A percentile compares a stretch with the other conserved stretches of the same genome.
Evolutionary conservation across 331 rosid genomes (phyloP).

Genomic region (Rosa hybrid): DNA sequence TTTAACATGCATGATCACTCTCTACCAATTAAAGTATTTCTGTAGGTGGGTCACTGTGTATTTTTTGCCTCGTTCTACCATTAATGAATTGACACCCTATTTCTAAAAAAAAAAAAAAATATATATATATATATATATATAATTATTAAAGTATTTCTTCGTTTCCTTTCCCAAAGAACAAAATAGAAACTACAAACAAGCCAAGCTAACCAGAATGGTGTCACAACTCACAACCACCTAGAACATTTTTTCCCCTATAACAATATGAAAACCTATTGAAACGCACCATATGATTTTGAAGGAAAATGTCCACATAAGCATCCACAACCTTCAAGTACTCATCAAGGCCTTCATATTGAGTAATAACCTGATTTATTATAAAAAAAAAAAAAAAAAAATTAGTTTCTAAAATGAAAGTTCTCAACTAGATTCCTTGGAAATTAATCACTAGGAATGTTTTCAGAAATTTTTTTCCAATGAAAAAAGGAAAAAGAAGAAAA

Average conservation of each 20-base stretch:
- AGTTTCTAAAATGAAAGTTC: not conserved
- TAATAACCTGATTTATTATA: constrained; percentile 55
- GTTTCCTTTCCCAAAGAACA: not conserved
- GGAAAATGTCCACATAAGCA: constrained; percentile 80
- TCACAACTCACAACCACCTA: not conserved
- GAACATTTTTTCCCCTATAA: not conserved
- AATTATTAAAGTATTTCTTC: not conserved
- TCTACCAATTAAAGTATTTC: too few species aligned
- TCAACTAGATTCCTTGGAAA: not conserved
- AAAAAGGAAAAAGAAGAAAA: constrained; percentile 15
- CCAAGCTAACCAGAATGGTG: not conserved
- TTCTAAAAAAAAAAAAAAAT: too few species aligned
- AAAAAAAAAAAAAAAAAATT: not conserved
- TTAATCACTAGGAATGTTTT: not conserved
- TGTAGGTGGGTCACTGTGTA: too few species aligned
- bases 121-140: too few species aligned
- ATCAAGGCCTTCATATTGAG: constrained; percentile 59
- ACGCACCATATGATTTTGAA: constrained; percentile 80
- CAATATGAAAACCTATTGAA: constrained; percentile 8
- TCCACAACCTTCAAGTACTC: constrained; percentile 89
- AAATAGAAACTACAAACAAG: not conserved
- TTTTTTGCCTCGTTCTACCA: too few species aligned
- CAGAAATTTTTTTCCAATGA: not conserved
- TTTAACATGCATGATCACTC: not conserved
- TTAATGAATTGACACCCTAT: too few species aligned